These are phyloP conservation scores for Didymella glomerata DNA, from an alignment of 2,329 filamentous ascomycete genomes.

Conservation along the genomic window DNA sequence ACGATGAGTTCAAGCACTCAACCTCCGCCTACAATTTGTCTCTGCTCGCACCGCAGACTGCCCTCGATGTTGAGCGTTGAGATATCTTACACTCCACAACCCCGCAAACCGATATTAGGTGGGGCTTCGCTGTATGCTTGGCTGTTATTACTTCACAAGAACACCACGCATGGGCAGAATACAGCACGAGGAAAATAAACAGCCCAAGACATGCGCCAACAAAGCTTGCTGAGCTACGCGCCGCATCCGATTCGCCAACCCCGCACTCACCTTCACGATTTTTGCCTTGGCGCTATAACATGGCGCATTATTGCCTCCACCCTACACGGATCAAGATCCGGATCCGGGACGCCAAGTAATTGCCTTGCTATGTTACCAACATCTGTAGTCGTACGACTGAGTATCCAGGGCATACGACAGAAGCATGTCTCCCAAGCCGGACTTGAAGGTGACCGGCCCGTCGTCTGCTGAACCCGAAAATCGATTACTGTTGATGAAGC, in stretches of 20 bases:
- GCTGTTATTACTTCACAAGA: conserved; percentile 9
- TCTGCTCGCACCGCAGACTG: not conserved
- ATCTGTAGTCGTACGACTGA: not conserved
- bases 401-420: not conserved
- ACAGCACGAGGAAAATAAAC: conserved; percentile 22
- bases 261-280: conserved; percentile 21
- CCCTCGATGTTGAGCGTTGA: not conserved
- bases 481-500: conserved; percentile 15
- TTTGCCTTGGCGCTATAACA: conserved; percentile 28
- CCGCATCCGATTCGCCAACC: conserved; percentile 27
- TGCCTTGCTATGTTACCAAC: not conserved
- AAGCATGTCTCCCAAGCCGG: conserved; percentile 27
- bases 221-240: conserved; percentile 22
- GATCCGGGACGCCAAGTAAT: conserved; percentile 12
- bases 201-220: conserved; percentile 24
- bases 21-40: not conserved
- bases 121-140: conserved; percentile 22
- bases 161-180: conserved; percentile 11
- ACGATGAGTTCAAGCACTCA: not conserved
- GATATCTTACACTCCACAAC: conserved; percentile 3
- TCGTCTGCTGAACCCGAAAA: conserved; percentile 26
- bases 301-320: not conserved
- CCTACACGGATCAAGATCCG: conserved; percentile 8
- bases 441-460: conserved; percentile 28
- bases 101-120: conserved; percentile 28